A percentile compares a stretch with the other conserved stretches of the same genome.
Conservation (phyloP, 805 yeast species). For the Teunomyces atbi region DNA sequence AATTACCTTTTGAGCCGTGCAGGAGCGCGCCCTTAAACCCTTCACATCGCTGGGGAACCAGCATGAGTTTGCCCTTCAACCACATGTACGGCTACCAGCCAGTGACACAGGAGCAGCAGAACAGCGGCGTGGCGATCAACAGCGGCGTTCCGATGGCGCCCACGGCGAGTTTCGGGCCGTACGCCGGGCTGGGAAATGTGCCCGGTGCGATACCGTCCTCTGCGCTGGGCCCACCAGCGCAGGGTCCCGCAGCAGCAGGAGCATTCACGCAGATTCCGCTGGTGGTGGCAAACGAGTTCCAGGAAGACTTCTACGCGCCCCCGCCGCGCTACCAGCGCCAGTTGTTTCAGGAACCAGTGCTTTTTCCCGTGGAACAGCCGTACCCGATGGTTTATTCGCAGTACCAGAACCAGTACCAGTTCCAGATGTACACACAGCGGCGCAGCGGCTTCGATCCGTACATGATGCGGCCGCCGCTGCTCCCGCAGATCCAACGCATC, state of each 20-base stretch:
- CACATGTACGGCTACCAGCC: conserved; percentile 6
- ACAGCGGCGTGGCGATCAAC: neutral
- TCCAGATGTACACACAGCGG: no score
- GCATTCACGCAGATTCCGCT: neutral
- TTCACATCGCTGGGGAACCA: no score
- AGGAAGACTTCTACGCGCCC: neutral
- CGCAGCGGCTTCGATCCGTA: conserved; percentile 4
- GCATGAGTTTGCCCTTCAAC: conserved; percentile 7
- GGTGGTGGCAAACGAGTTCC: no score
- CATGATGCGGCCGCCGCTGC: conserved; percentile 6
- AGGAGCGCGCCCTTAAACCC: neutral
- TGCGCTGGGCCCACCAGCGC: neutral
- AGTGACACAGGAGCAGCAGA: neutral
- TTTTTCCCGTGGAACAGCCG: neutral
- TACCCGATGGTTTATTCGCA: neutral
- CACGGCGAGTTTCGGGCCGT: no score
- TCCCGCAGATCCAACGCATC: conserved; percentile 1
- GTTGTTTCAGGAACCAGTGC: neutral
- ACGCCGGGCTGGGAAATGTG: no score
- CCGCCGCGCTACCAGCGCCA: neutral
- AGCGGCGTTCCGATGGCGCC: no score
- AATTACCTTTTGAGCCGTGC: neutral
- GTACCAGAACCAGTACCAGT: neutral
- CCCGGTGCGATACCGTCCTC: no score
- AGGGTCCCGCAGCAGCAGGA: neutral